Evolutionary conservation across 2,329 filamentous ascomycete genomes (phyloP).

Genomic region (Aspergillus vadensis): DNA sequence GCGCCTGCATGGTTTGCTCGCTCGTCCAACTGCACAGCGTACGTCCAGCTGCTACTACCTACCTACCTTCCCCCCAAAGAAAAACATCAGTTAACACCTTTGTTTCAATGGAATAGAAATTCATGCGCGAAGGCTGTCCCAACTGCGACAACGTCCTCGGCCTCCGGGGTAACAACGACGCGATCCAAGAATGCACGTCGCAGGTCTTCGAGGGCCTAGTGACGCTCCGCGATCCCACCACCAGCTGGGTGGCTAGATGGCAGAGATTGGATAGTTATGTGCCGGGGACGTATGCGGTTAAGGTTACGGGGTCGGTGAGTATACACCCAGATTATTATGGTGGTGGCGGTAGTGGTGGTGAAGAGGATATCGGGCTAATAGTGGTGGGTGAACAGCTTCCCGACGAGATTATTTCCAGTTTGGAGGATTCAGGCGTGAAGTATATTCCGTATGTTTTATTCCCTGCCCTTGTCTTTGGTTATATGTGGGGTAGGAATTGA

Average conservation of each 20-base stretch:
- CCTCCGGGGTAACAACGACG: conserved; percentile 74
- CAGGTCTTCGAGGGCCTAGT: conserved; percentile 95
- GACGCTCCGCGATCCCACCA: conserved; percentile 75
- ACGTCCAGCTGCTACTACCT: background rate
- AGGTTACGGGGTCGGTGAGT: conserved; percentile 78
- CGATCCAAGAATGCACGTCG: conserved; percentile 89
- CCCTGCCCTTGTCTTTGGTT: background rate
- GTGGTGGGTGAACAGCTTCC: conserved; percentile 47
- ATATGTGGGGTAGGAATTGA: background rate
- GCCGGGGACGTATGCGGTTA: conserved; percentile 87
- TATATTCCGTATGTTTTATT: conserved; percentile 58
- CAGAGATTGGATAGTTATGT: conserved; percentile 88
- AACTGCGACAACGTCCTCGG: conserved; percentile 95
- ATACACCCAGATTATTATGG: too few species aligned
- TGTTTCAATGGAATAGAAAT: conserved; percentile 48
- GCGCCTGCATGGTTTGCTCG: conserved; percentile 98
- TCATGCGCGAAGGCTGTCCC: conserved; percentile 83
- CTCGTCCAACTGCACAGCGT: conserved; percentile 82
- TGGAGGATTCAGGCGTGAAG: conserved; percentile 62
- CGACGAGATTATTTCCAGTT: conserved; percentile 57
- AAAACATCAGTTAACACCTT: too few species aligned
- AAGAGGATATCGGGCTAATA: background rate
- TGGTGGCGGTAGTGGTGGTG: background rate
- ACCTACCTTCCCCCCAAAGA: background rate
- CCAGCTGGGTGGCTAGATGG: conserved; percentile 96